Conservation (phyloP, 1,284 basidiomycete species). For the Ceratobasidium sp. region DNA sequence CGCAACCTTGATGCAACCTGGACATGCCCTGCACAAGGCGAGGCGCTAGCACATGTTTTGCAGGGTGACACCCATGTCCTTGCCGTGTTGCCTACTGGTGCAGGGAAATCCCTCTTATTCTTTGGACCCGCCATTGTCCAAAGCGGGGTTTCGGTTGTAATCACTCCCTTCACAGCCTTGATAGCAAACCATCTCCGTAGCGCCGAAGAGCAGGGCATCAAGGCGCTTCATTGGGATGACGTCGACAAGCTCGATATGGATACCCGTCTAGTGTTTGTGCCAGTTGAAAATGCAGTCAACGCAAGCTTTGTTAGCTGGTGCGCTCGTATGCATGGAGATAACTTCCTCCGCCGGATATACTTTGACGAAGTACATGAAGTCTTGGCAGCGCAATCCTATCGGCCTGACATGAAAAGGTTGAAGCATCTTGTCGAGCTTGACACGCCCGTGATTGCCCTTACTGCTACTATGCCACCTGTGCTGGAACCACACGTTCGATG, state of each 20-base stretch:
- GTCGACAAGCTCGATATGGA: not conserved
- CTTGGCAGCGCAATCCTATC: not conserved
- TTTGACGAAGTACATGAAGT: slow-evolving; percentile 11
- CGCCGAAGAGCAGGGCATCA: not conserved
- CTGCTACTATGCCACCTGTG: not conserved
- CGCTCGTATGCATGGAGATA: not conserved
- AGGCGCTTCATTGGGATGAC: not conserved
- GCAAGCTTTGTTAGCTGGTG: not conserved
- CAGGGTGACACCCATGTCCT: not conserved
- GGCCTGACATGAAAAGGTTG: not conserved
- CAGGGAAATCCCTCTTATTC: slow-evolving; percentile 11
- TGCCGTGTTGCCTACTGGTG: not conserved
- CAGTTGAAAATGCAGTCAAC: not conserved
- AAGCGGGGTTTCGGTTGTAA: not conserved
- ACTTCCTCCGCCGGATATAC: not conserved
- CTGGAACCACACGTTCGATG: not conserved
- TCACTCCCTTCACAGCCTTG: not conserved
- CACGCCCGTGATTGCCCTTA: not conserved
- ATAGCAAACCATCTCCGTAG: not conserved
- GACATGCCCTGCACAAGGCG: not conserved
- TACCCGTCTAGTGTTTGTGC: not conserved
- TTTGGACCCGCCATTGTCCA: not conserved
- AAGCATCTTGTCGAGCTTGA: not conserved
- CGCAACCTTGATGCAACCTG: not conserved
- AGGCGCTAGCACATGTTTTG: not conserved